phyloP scores from a whole-genome alignment of 2,329 filamentous ascomycete genomes.

The Daldinia eschscholtzii region DNA sequence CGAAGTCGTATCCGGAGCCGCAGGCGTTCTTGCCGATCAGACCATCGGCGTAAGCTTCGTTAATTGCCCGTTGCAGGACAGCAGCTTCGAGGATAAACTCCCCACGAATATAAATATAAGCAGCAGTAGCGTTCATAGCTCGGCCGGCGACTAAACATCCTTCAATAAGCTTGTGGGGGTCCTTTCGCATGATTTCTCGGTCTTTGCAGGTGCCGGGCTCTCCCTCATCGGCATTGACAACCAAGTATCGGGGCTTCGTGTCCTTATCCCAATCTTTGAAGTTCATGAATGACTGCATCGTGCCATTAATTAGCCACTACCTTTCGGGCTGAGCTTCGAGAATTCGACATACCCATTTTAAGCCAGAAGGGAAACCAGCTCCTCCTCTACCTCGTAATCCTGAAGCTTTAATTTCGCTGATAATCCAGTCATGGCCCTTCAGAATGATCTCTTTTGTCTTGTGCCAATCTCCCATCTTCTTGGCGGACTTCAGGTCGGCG shows the following conservation, averaged over 20 bases:
- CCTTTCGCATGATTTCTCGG: constrained; percentile 99
- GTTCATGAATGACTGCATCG: constrained; percentile 94
- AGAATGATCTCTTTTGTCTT: constrained; percentile 98
- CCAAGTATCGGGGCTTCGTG: constrained; percentile 92
- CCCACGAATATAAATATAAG: constrained; percentile 99
- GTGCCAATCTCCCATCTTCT: constrained; percentile 99
- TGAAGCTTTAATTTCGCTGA: constrained; percentile 96
- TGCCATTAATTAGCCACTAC: constrained; percentile 36
- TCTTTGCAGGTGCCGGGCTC: constrained; percentile 99
- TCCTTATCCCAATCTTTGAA: constrained; percentile 99
- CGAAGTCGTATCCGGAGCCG: constrained; percentile 96
- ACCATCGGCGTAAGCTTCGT: constrained; percentile 95
- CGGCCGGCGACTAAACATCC: constrained; percentile 95
- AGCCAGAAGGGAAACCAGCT: constrained; percentile 95
- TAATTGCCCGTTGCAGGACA: constrained; percentile 92
- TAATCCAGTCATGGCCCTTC: constrained; percentile 99
- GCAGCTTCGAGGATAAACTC: constrained; percentile 98
- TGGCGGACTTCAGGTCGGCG: constrained; percentile 89
- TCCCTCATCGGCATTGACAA: constrained; percentile 98
- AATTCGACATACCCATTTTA: constrained; percentile 86
- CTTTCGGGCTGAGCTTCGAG: neutral
- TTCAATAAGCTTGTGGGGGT: constrained; percentile 98
- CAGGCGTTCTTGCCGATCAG: constrained; percentile 99
- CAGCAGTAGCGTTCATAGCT: constrained; percentile 98
- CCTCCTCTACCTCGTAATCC: constrained; percentile 95